phyloP scores from a whole-genome alignment of 1,284 basidiomycete species.

The Golubevia sp. region DNA sequence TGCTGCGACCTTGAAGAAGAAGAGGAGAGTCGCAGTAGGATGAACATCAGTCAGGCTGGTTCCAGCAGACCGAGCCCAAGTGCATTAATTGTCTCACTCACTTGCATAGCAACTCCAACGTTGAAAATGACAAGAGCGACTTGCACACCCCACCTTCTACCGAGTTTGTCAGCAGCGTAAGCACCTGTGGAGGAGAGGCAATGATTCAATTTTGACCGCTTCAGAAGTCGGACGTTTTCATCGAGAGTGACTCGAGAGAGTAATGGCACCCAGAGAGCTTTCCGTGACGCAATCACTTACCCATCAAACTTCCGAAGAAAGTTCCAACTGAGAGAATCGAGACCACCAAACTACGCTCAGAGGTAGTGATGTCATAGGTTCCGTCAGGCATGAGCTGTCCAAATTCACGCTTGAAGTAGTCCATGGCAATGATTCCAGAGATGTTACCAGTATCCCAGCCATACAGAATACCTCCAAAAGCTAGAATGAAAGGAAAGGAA shows the following conservation, averaged over 20 bases:
- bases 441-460: conserved; percentile 78
- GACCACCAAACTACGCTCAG: neutral
- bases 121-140: neutral
- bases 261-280: too few relatives aligned
- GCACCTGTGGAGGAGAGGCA: conserved; percentile 20
- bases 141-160: neutral
- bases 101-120: neutral
- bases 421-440: conserved; percentile 46
- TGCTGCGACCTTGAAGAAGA: too few relatives aligned
- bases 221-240: too few relatives aligned
- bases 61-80: too few relatives aligned
- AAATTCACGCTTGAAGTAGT: too few relatives aligned
- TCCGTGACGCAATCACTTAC: too few relatives aligned
- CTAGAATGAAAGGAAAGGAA: too few relatives aligned
- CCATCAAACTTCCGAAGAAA: neutral
- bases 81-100: too few relatives aligned
- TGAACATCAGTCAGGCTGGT: too few relatives aligned
- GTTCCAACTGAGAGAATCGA: neutral
- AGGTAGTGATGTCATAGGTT: neutral
- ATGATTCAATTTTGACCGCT: too few relatives aligned
- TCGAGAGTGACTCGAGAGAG: too few relatives aligned
- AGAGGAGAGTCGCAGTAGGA: too few relatives aligned
- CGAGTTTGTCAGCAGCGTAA: neutral
- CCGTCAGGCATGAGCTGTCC: neutral
- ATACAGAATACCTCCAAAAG: neutral